These are phyloP conservation scores for Geum urbanum DNA, from an alignment of 306 rosid species.

Conservation along the genomic window DNA sequence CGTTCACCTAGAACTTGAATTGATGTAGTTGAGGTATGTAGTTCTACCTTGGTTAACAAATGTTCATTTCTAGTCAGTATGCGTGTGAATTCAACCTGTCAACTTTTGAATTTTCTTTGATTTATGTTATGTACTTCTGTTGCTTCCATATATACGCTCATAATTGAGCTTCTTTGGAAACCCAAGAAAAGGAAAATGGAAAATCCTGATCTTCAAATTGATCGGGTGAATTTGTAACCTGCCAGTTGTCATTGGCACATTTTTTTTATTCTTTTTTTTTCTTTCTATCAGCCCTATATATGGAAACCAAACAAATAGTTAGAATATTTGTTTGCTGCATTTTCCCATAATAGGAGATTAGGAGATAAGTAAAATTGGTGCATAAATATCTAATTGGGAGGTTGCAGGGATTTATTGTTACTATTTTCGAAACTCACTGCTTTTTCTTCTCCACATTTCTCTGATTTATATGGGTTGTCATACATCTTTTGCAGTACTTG, in stretches of 20 bases:
- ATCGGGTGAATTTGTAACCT: background rate
- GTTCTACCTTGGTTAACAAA: background rate
- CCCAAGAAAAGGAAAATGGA: background rate
- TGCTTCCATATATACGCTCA: background rate
- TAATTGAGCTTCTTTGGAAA: background rate
- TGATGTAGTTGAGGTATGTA: slow-evolving; percentile 12
- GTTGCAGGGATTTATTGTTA: too few relatives aligned
- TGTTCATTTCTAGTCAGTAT: slow-evolving; percentile 4
- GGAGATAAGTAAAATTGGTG: background rate
- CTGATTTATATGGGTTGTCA: background rate
- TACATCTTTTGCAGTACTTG: background rate
- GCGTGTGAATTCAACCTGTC: background rate
- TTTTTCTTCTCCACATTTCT: too few relatives aligned
- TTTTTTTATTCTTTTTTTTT: background rate
- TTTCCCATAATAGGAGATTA: background rate
- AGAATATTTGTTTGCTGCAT: background rate
- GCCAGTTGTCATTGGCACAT: background rate
- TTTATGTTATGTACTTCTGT: background rate
- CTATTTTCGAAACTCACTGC: too few relatives aligned
- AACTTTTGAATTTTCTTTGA: background rate
- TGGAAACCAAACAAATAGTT: too few relatives aligned
- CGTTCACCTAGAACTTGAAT: slow-evolving; percentile 44
- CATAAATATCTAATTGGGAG: background rate
- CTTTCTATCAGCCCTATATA: background rate
- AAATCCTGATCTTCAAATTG: background rate